Conservation (phyloP, 2,329 filamentous ascomycete genomes). For the Parascedosporium putredinis region DNA sequence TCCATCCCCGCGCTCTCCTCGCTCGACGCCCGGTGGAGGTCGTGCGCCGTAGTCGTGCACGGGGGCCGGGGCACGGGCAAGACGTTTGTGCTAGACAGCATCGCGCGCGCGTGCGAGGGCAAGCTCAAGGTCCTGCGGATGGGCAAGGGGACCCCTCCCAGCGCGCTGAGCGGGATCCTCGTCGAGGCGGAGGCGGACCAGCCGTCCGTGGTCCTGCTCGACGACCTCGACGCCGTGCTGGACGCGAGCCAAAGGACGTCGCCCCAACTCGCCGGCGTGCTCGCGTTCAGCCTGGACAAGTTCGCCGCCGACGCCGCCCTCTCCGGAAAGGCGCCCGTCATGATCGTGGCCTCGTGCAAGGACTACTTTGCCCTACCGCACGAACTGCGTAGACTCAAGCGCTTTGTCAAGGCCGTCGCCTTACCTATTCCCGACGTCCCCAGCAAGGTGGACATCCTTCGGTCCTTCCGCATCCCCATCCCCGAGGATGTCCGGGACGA, state of each 20-base stretch:
- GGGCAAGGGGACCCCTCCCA: conserved; percentile 41
- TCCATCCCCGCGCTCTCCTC: neutral
- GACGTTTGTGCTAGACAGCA: conserved; percentile 57
- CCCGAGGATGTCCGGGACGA: conserved; percentile 36
- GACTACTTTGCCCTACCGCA: conserved; percentile 62
- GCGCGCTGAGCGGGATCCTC: conserved; percentile 57
- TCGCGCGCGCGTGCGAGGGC: conserved; percentile 61
- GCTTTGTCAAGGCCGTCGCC: conserved; percentile 58
- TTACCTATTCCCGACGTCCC: conserved; percentile 65
- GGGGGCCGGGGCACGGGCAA: conserved; percentile 82
- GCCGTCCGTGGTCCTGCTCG: conserved; percentile 71
- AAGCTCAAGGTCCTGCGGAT: conserved; percentile 49
- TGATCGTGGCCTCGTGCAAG: conserved; percentile 65
- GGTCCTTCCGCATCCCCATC: conserved; percentile 41
- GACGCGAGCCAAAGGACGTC: conserved; percentile 38
- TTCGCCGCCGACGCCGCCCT: conserved; percentile 32
- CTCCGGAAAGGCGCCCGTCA: conserved; percentile 41
- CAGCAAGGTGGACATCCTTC: conserved; percentile 65
- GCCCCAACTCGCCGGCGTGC: conserved; percentile 35
- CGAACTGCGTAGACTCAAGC: conserved; percentile 52
- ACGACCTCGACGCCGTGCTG: conserved; percentile 63
- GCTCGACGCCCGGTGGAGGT: conserved; percentile 12
- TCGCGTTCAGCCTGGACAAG: conserved; percentile 45
- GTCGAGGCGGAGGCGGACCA: conserved; percentile 56
- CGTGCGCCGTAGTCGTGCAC: conserved; percentile 61